Base-by-base conservation (phyloP, 176 grass and related monocot species). In the Oryza meridionalis region DNA sequence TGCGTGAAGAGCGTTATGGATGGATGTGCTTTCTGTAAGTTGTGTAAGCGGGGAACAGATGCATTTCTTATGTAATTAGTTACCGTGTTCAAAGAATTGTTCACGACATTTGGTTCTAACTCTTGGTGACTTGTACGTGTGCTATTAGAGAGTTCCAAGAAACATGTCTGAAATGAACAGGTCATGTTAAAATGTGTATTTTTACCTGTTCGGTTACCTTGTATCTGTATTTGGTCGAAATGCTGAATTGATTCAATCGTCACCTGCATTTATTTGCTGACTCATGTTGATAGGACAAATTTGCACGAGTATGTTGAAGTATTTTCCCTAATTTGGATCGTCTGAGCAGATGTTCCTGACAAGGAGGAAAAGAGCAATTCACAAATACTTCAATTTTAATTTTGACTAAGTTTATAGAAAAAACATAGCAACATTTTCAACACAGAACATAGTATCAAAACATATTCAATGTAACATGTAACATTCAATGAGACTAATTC, bases 1-100 rank as follows among this genome's bases (percentile, higher is more conserved):
- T 72, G 35, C 43, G 58, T 85, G 75, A 88, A 62, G 77, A 78
- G 47, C 82, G 32, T 75, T 32, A 53, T 69, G n/a, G 38, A 37
- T 78, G 26, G 80, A 79, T 86, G 68, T 12, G 38, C 55, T 55
- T 10, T 71, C 31, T 55, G 46, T 40, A 22, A 22, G 19, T 46
- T 55, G 16, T 15, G 44, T 10, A 37, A 40, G 11, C 1, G 37
- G 58, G 19, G 10, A 77, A 49, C 24, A 62, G 50, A 26, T 61
- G 78, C 31, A 51, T 74, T 31, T 40, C 63, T 86, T 68, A 68
- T 90, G 68, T 78, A 74, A 29, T 21, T 86, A 90, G 79, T 5
- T 69, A 69, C 29, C 29, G 5, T 80, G 77, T 62, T 47, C 7
- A 73, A 84, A 84, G 63, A 76, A 50, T 75, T 81, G 40, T 81